Evolutionary conservation across 2,329 filamentous ascomycete species (phyloP), one percentile per base, ranked within the genome.

Genomic region (Rhynchosporium agropyri): DNA sequence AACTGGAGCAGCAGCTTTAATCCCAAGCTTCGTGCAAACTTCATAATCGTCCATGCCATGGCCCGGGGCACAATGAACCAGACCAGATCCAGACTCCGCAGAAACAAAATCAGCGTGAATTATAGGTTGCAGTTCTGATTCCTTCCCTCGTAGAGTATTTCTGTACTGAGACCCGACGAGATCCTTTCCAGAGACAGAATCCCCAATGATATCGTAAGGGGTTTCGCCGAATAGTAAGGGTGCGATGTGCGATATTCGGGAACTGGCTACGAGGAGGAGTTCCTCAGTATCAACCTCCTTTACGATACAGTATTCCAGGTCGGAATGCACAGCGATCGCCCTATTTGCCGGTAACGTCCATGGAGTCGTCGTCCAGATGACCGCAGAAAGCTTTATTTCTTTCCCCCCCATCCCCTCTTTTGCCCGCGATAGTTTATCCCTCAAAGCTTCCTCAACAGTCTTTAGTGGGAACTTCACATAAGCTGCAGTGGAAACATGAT

Each of bases 321-420:
- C 86, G 6, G 84, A 79, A 70, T 92, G 87, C 42, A 98, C 83
- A 2, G 92, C 93, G 74, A 99, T 92, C 0, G 91, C 93, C 73
- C 86, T 87, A 74, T 99, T 99, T 1, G 94, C 93, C 0, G 95
- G 94, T 4, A 99, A 80, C 0, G 95, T 99, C 95, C 95, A 99
- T 0, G 95, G 95, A 0, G 95, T 99, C 0, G 95, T 99, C 1
- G 95, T 99, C 95, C 95, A 99, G 58, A 98, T 91, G n/a, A 95
- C 83, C n/a, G 90, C 91, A 74, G 20, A 20, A 20, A 20, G 20
- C 20, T 83, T 89, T 10, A 97, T 73, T 4, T 80, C 62, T 10
- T 81, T 80, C 2, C 77, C 68, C 4, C 71, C 64, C 12, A 81
- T 80, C 2, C 77, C 68, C 3, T 71, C 65, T 5, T 10, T 10